phyloP scores from a whole-genome alignment of 208 protist species.

The Trichomonas gallinae region DNA sequence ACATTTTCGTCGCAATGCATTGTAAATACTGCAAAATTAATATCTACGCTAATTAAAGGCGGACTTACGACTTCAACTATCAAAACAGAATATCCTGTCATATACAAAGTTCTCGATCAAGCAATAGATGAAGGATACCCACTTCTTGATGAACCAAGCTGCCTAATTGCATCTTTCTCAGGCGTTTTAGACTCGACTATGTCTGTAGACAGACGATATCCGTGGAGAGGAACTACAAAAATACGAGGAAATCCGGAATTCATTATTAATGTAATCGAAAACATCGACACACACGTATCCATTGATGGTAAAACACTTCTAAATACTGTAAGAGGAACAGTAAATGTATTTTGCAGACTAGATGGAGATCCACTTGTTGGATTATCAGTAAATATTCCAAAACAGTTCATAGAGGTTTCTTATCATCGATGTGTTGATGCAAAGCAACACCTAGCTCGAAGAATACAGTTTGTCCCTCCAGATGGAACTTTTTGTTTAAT shows the following conservation, averaged over 20 bases:
- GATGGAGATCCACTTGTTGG: neutral
- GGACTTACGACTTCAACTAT: neutral
- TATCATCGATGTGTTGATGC: neutral
- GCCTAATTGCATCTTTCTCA: neutral
- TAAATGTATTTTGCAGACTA: neutral
- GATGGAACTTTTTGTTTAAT: neutral
- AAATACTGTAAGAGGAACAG: neutral
- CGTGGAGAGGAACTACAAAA: neutral
- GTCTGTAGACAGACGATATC: neutral
- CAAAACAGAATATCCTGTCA: neutral
- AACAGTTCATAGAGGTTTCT: neutral
- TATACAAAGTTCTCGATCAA: neutral
- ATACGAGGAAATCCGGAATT: neutral
- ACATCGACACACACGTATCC: neutral
- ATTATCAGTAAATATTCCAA: neutral
- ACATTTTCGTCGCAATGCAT: neutral
- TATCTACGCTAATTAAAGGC: neutral
- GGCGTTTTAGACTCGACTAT: neutral
- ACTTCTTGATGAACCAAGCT: neutral
- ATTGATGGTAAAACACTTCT: neutral
- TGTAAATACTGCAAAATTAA: neutral
- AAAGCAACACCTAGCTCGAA: neutral
- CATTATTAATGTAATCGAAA: neutral
- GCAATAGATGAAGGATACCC: neutral
- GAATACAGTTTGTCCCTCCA: neutral